A percentile compares a stretch with the other conserved stretches of the same genome.
These are phyloP conservation scores for Hippophae tibetana DNA, from an alignment of 306 rosid genomes.

Conservation along the genomic window DNA sequence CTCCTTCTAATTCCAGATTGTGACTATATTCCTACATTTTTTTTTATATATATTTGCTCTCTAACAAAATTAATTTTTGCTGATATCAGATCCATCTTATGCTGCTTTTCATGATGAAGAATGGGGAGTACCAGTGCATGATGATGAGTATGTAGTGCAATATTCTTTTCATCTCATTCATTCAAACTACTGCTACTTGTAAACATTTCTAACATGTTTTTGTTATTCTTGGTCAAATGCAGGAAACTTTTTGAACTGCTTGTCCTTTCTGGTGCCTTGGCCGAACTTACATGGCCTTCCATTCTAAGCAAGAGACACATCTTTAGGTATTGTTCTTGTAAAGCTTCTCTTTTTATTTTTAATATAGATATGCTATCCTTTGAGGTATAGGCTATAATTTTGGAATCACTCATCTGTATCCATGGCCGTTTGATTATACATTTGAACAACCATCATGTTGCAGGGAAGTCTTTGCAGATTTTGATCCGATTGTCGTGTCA, in stretches of 20 bases:
- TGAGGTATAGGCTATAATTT: background rate
- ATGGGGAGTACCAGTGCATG: conserved; percentile 81
- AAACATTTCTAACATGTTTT: conserved; percentile 12
- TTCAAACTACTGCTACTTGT: background rate
- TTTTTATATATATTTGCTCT: conserved; percentile 3
- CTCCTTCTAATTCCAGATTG: background rate
- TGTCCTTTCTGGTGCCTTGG: conserved; percentile 63
- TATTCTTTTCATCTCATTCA: conserved; percentile 17
- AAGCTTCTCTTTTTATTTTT: conserved; percentile 5
- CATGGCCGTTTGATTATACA: background rate
- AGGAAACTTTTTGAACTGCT: conserved; percentile 83
- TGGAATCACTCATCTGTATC: background rate
- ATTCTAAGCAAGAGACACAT: conserved; percentile 68
- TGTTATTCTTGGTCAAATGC: conserved; percentile 24
- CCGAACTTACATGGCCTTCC: conserved; percentile 76
- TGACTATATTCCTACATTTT: conserved; percentile 5
- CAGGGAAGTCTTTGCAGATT: conserved; percentile 72
- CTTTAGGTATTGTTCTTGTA: conserved; percentile 46
- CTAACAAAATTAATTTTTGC: conserved; percentile 27
- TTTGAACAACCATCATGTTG: conserved; percentile 28
- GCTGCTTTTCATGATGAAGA: conserved; percentile 73
- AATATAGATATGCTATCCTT: conserved; percentile 7
- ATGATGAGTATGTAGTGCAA: conserved; percentile 53
- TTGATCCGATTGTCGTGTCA: conserved; percentile 56
- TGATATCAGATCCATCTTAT: conserved; percentile 49